phyloP scores from a whole-genome alignment of 2,329 filamentous ascomycete genomes.

The Aspergillus unguis region DNA sequence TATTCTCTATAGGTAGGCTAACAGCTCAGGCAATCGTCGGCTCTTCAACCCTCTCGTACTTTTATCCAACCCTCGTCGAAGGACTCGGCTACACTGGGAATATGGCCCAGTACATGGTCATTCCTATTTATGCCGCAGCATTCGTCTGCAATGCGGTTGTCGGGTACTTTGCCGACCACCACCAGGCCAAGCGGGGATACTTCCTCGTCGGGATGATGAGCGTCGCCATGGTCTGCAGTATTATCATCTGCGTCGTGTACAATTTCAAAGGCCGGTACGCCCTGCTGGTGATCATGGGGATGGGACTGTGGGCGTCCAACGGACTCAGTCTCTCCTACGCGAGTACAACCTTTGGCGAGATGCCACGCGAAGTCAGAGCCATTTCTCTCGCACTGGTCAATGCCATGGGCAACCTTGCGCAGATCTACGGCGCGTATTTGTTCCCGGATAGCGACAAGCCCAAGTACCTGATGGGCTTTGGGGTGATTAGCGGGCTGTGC shows the following conservation, averaged over 20 bases:
- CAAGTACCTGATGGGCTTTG: constrained; percentile 48
- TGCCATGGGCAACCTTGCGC: constrained; percentile 53
- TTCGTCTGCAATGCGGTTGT: constrained; percentile 50
- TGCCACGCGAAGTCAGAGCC: constrained; percentile 50
- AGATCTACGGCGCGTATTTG: constrained; percentile 54
- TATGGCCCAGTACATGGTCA: constrained; percentile 22
- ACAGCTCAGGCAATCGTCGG: constrained; percentile 34
- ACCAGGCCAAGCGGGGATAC: constrained; percentile 46
- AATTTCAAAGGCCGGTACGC: constrained; percentile 54
- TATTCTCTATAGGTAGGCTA: neutral
- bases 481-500: constrained; percentile 25
- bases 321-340: constrained; percentile 52
- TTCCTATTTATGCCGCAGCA: constrained; percentile 54
- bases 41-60: constrained; percentile 32
- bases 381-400: constrained; percentile 55
- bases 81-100: constrained; percentile 22
- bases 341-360: constrained; percentile 50
- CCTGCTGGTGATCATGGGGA: constrained; percentile 55
- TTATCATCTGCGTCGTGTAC: constrained; percentile 47
- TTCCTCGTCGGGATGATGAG: constrained; percentile 51
- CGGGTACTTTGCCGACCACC: constrained; percentile 48
- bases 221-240: constrained; percentile 37
- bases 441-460: constrained; percentile 51
- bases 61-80: constrained; percentile 30
- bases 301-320: constrained; percentile 54